These are phyloP conservation scores for Penicillium simplicissimum DNA, from an alignment of 495 filamentous ascomycete species.

Conservation along the genomic window DNA sequence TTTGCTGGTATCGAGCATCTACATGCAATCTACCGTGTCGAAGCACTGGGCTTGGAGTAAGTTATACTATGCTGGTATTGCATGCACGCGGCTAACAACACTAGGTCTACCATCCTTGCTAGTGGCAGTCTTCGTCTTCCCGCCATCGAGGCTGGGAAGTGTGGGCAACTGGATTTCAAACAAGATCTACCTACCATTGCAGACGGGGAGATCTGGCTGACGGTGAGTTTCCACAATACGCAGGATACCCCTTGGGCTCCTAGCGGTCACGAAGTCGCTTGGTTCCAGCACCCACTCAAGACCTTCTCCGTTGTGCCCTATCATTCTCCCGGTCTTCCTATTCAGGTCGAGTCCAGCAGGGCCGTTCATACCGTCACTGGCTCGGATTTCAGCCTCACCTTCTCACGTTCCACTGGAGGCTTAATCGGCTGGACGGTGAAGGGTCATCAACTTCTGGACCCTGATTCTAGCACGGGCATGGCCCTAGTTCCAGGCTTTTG, in stretches of 20 bases:
- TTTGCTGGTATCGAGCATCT: not conserved
- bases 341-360: not conserved
- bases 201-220: not conserved
- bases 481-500: constrained; percentile 38
- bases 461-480: constrained; percentile 4
- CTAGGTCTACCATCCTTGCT: not conserved
- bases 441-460: not conserved
- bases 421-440: not conserved
- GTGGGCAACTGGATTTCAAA: not conserved
- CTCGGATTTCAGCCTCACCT: not conserved
- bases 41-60: not conserved
- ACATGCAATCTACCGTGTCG: not conserved
- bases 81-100: not conserved
- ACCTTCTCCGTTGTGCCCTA: not conserved
- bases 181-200: not conserved
- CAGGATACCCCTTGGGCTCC: not conserved
- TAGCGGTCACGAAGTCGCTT: not conserved
- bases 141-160: not conserved
- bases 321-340: not conserved
- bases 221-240: not conserved
- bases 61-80: not conserved
- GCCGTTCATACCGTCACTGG: not conserved
- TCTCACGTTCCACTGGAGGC: not conserved
- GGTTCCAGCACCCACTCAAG: not conserved
- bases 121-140: not conserved